These are phyloP conservation scores for Dinochytrium kinnereticum DNA, from an alignment of 371 early-diverging fungal species.

Conservation along the genomic window DNA sequence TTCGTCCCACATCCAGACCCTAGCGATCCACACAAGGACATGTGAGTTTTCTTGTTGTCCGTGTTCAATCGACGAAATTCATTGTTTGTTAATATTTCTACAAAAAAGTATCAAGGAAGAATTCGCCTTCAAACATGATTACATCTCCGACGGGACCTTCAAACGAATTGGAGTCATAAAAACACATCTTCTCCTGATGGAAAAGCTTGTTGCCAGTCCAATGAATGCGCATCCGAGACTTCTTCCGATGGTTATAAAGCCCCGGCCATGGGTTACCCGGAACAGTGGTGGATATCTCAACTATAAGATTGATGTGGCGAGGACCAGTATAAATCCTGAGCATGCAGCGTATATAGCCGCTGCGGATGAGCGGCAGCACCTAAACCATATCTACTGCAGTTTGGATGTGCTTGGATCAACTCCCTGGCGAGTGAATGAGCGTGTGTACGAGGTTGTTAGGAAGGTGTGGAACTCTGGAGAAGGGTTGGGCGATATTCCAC, in stretches of 20 bases:
- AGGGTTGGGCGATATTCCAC: conserved; percentile 77
- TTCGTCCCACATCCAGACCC: conserved; percentile 54
- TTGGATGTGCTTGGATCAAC: conserved; percentile 92
- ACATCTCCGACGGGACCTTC: conserved; percentile 58
- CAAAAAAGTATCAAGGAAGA: conserved; percentile 52
- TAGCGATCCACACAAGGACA: conserved; percentile 25
- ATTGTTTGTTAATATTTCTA: too few species aligned
- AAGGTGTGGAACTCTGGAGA: conserved; percentile 91
- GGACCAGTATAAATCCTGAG: conserved; percentile 73
- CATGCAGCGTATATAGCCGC: conserved; percentile 78
- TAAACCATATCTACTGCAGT: conserved; percentile 73
- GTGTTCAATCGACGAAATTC: conserved; percentile 6
- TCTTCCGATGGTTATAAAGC: conserved; percentile 94
- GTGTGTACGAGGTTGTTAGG: conserved; percentile 76
- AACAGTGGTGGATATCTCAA: conserved; percentile 91
- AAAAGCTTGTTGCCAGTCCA: conserved; percentile 70
- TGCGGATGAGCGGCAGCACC: conserved; percentile 78
- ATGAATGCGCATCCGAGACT: conserved; percentile 73
- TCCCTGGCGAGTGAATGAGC: conserved; percentile 87
- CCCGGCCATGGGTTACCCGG: conserved; percentile 92
- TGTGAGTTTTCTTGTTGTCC: conserved; percentile 20
- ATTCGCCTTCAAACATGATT: conserved; percentile 84
- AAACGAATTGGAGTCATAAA: conserved; percentile 78
- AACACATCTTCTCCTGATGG: conserved; percentile 70
- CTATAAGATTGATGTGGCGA: conserved; percentile 68